These are phyloP conservation scores for Aspergillus conjunctus DNA, from an alignment of 495 filamentous ascomycete species.

Conservation along the genomic window DNA sequence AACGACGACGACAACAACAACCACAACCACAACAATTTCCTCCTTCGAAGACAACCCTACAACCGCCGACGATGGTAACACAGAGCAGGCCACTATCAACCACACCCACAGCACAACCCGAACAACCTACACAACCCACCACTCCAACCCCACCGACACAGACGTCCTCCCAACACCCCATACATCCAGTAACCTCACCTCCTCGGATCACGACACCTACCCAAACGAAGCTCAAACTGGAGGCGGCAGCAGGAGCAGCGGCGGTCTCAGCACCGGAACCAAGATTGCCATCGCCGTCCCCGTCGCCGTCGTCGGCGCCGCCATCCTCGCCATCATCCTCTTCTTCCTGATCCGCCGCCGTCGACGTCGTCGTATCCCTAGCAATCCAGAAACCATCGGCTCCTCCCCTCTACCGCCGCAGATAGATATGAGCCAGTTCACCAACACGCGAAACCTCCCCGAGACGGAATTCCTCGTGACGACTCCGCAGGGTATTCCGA, in stretches of 20 bases:
- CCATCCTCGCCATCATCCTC: conserved; percentile 28
- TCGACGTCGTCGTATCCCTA: conserved; percentile 23
- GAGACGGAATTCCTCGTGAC: not conserved
- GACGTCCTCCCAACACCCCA: too few species aligned
- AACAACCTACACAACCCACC: not conserved
- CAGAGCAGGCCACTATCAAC: too few species aligned
- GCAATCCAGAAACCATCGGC: conserved; percentile 19
- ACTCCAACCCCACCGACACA: not conserved
- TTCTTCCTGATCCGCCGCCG: conserved; percentile 34
- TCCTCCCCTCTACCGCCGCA: conserved; percentile 8
- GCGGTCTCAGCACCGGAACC: conserved; percentile 25
- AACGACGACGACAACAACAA: conserved; percentile 6
- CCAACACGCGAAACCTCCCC: not conserved
- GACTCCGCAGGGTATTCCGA: not conserved
- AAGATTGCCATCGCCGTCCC: conserved; percentile 45
- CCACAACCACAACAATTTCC: conserved; percentile 13
- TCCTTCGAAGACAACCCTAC: too few species aligned
- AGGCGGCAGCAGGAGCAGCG: conserved; percentile 10
- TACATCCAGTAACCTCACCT: too few species aligned
- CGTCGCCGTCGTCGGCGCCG: conserved; percentile 35
- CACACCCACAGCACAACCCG: not conserved
- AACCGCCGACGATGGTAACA: too few species aligned
- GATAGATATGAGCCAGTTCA: conserved; percentile 3
- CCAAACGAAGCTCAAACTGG: not conserved
- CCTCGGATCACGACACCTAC: not conserved